A percentile compares a stretch with the other conserved stretches of the same genome.
These are phyloP conservation scores for Phialophora macrospora DNA, from an alignment of 2,329 filamentous ascomycete genomes.

Conservation along the genomic window DNA sequence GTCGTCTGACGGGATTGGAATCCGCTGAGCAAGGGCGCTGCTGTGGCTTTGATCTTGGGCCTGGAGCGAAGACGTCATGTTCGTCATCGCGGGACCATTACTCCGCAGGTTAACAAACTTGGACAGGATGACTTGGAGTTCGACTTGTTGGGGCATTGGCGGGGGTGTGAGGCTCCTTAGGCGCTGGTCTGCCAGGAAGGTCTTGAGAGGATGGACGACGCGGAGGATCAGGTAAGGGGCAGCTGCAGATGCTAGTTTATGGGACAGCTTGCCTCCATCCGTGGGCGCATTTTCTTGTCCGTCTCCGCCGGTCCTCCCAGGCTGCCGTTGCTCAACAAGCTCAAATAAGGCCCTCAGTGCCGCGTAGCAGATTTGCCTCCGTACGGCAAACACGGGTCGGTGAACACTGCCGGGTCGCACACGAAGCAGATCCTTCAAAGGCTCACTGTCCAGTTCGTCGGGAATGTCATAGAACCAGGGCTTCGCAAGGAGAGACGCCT, in stretches of 20 bases:
- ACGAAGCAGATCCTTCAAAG: constrained; percentile 67
- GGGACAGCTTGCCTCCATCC: constrained; percentile 38
- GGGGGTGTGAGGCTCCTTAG: constrained; percentile 87
- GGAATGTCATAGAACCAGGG: constrained; percentile 67
- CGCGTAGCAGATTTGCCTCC: constrained; percentile 76
- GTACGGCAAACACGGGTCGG: constrained; percentile 66
- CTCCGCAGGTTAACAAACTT: constrained; percentile 70
- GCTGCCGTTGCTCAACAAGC: constrained; percentile 54
- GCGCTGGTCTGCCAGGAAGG: constrained; percentile 89
- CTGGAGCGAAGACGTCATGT: background rate
- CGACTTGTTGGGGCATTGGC: constrained; percentile 77
- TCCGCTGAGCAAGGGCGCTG: background rate
- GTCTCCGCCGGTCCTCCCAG: background rate
- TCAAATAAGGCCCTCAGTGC: constrained; percentile 80
- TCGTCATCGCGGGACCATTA: constrained; percentile 68
- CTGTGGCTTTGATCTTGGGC: background rate
- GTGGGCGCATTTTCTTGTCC: background rate
- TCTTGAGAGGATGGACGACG: constrained; percentile 76
- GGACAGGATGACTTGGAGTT: constrained; percentile 73
- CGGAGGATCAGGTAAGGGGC: constrained; percentile 83
- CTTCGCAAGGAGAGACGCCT: constrained; percentile 77
- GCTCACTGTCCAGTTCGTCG: constrained; percentile 52
- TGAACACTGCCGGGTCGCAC: constrained; percentile 74
- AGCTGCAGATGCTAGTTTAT: constrained; percentile 70
- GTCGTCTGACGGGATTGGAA: constrained; percentile 16